These are phyloP conservation scores for Kodamaea alishanica DNA, from an alignment of 1,139 yeast species.

Conservation along the genomic window DNA sequence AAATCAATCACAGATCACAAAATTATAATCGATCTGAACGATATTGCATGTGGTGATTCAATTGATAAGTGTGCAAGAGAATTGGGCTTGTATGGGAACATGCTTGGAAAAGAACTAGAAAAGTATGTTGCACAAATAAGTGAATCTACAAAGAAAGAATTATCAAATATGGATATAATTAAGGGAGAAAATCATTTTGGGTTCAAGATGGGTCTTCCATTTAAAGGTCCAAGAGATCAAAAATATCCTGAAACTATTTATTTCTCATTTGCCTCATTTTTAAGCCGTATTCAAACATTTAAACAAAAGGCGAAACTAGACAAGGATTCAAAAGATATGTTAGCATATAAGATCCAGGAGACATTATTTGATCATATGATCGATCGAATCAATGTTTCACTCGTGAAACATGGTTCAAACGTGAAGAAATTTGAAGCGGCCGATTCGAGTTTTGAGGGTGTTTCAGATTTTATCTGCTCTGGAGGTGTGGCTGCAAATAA, in stretches of 20 bases:
- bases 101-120: slow-evolving; percentile 85
- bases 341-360: slow-evolving; percentile 65
- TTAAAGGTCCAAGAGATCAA: slow-evolving; percentile 30
- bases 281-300: slow-evolving; percentile 49
- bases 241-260: slow-evolving; percentile 31
- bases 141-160: slow-evolving; percentile 16
- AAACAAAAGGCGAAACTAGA: slow-evolving; percentile 13
- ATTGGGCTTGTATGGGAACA: slow-evolving; percentile 72
- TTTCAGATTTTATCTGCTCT: slow-evolving; percentile 67
- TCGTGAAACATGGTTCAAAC: slow-evolving; percentile 32
- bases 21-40: slow-evolving; percentile 70
- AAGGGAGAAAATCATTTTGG: slow-evolving; percentile 26
- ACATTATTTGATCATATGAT: slow-evolving; percentile 69
- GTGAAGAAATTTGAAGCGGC: slow-evolving; percentile 13
- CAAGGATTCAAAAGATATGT: slow-evolving; percentile 26
- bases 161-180: slow-evolving; percentile 20
- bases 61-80: slow-evolving; percentile 90
- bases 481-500: slow-evolving; percentile 92
- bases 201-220: slow-evolving; percentile 28
- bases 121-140: slow-evolving; percentile 40
- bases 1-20: slow-evolving; percentile 60
- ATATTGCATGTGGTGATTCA: slow-evolving; percentile 92
- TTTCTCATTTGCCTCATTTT: slow-evolving; percentile 79
- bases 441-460: slow-evolving; percentile 37
- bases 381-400: slow-evolving; percentile 55